phyloP scores from a whole-genome alignment of 352 stramenopile species.

The Elongisporangium anandrum region DNA sequence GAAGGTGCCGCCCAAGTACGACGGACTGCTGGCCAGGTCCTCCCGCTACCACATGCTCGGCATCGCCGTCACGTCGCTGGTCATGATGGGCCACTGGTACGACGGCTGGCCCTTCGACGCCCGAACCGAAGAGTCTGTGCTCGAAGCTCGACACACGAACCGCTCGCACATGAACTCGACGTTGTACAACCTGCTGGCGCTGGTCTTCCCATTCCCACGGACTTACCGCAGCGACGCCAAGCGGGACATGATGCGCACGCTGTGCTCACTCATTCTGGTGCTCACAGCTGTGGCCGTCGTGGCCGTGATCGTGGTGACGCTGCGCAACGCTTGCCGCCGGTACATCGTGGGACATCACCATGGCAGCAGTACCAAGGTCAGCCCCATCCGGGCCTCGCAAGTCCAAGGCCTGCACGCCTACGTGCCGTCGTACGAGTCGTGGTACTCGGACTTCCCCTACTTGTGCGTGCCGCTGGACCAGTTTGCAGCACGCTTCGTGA shows the following conservation, averaged over 20 bases:
- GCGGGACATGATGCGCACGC: slow-evolving; percentile 29
- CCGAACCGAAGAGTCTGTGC: slow-evolving; percentile 21
- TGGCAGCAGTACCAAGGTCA: slow-evolving; percentile 25
- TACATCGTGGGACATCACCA: slow-evolving; percentile 30
- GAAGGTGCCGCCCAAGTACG: slow-evolving; percentile 60
- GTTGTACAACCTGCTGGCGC: slow-evolving; percentile 25
- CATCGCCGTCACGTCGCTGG: slow-evolving; percentile 51
- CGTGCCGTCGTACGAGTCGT: slow-evolving; percentile 60
- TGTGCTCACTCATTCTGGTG: slow-evolving; percentile 38
- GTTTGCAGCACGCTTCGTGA: slow-evolving; percentile 54
- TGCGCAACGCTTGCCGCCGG: slow-evolving; percentile 28
- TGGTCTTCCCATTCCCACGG: slow-evolving; percentile 51
- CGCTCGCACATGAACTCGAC: slow-evolving; percentile 20
- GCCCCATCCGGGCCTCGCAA: slow-evolving; percentile 35
- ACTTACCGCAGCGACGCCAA: slow-evolving; percentile 28
- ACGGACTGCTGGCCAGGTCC: slow-evolving; percentile 51
- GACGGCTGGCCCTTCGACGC: slow-evolving; percentile 74
- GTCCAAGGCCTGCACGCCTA: slow-evolving; percentile 53
- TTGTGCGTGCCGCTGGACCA: slow-evolving; percentile 45
- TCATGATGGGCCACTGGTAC: slow-evolving; percentile 81
- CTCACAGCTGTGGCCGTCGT: slow-evolving; percentile 21
- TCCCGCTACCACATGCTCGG: slow-evolving; percentile 69
- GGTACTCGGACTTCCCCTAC: slow-evolving; percentile 66
- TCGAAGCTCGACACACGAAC: slow-evolving; percentile 18
- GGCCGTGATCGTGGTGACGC: slow-evolving; percentile 30